Evolutionary conservation across 1,284 basidiomycete genomes (phyloP), one percentile per base, ranked within the genome.

Genomic region (Microstroma glucosiphilum): DNA sequence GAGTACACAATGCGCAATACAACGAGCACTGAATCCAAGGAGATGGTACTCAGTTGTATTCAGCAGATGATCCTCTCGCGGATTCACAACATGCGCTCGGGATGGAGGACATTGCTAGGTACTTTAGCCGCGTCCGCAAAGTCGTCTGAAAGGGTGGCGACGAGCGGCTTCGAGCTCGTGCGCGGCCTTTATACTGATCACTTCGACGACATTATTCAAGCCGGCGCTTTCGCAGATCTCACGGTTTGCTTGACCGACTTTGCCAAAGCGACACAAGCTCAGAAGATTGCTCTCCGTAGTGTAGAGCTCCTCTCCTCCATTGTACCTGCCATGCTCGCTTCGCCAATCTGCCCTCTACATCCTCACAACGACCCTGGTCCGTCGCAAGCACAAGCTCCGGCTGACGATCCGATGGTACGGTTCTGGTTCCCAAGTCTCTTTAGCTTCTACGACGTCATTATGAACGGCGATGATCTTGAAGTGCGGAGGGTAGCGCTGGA

Each of bases 391-490:
- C 66, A 64, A 51, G 70, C 72, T 7, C 60, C 70, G 67, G 59
- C 69, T 9, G 72, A 73, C 63, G 71, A 75, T 42, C 72, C 71
- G 1, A 72, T 73, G 65, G 69, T 69, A 6, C 64, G 69, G 75
- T 97, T 89, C 81, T 99, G 96, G 96, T 93, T 91, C 82, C 96
- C 96, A 0, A 87, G 93, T 3, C 83, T 98, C 19, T 96, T 98
- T 78, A 89, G 90, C 23, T 97, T 97, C 82, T 97, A 96, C 82
- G 96, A 98, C 80, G 93, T 99, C 65, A 94, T 98, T 79, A 99
- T 99, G 96, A 98, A 96, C 65, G 96, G 92, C 15, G 96, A 98
- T 80, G 96, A 99, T 78, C 83, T 99, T 46, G 96, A 99, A 85
- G 93, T 99, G 62, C 87, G 96, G 67, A 86, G 77, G 19, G 76